Evolutionary conservation across 179 eudicot genomes (phyloP), one percentile per base, ranked within the genome.

Genomic region (Sideroxylon spinosum): DNA sequence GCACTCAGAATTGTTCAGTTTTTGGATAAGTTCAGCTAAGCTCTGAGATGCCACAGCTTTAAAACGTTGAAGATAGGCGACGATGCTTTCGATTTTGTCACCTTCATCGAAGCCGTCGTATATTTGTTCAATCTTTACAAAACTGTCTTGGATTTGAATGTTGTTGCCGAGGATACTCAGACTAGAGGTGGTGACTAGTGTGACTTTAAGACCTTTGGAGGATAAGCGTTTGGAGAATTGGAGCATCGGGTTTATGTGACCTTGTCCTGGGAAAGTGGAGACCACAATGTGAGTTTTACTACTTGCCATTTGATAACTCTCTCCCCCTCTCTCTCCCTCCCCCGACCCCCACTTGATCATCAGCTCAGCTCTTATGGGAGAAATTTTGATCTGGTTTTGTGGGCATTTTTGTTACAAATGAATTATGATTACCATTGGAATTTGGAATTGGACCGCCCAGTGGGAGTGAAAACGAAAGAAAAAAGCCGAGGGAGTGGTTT

Each of bases 231-330:
- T 87, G 29, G 79, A 68, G 74, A 89, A 89, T 61, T 86, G 86
- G 59, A 83, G 78, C 81, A 86, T 84, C 5, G 89, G 91, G 37
- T 85, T 86, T 2, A 83, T 83, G 75, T 85, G 89, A 16, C 88
- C 88, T 78, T 83, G 86, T 23, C 63, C 65, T 9, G 88, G 86
- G 25, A 59, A 86, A 59, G 87, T 82, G 32, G 86, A 26, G 14
- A 83, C 78, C 13, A 83, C 6, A 37, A 88, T 81, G 78, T 86
- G 88, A 49, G 75, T 37, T 37, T 37, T 37, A 37, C 6, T 37
- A 37, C 44, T 37, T 37, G 44, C 44, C 44, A 37, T 37, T 37
- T 37, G 44, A 37, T 37, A 4, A 3, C 5, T 37, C 44, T 32
- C 2, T 32, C 3, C 5, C 44, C 5, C 44, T 37, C 44, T 6